Conservation (phyloP, 805 yeast genomes). For the Nakazawaea molendinolei region DNA sequence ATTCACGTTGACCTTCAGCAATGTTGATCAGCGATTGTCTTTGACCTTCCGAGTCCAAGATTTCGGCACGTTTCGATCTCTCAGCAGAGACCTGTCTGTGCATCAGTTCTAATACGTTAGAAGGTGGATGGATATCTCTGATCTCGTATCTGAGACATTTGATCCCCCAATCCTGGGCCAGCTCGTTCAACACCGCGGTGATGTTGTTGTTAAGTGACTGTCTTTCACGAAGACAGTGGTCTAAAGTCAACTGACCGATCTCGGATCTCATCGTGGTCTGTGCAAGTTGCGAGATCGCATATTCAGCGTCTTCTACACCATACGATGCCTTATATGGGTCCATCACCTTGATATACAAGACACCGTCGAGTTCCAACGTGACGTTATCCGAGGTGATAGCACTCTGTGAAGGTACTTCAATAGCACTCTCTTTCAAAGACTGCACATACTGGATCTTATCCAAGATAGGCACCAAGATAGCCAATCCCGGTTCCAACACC, state of each 20-base stretch:
- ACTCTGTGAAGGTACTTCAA: conserved; percentile 76
- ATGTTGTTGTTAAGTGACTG: conserved; percentile 67
- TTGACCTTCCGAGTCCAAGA: conserved; percentile 79
- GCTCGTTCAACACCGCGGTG: conserved; percentile 75
- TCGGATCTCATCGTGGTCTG: conserved; percentile 90
- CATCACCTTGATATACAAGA: conserved; percentile 65
- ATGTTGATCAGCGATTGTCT: conserved; percentile 74
- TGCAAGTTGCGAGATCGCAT: conserved; percentile 79
- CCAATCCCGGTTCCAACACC: conserved; percentile 70
- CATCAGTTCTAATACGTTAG: conserved; percentile 82
- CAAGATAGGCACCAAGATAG: conserved; percentile 62
- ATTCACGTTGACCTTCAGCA: conserved; percentile 75
- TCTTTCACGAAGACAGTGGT: conserved; percentile 72
- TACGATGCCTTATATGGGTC: conserved; percentile 84
- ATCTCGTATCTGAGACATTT: conserved; percentile 79
- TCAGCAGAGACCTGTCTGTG: conserved; percentile 87
- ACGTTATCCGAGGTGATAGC: conserved; percentile 87
- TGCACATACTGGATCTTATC: conserved; percentile 80
- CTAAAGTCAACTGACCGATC: conserved; percentile 76
- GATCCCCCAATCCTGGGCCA: conserved; percentile 82
- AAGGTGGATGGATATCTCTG: conserved; percentile 84
- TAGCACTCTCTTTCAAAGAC: conserved; percentile 75
- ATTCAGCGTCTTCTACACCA: conserved; percentile 84
- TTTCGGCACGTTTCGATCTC: conserved; percentile 81
- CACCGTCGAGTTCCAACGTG: conserved; percentile 79